Conservation (phyloP, 495 filamentous ascomycete species). For the Penicillium tannophilum region DNA sequence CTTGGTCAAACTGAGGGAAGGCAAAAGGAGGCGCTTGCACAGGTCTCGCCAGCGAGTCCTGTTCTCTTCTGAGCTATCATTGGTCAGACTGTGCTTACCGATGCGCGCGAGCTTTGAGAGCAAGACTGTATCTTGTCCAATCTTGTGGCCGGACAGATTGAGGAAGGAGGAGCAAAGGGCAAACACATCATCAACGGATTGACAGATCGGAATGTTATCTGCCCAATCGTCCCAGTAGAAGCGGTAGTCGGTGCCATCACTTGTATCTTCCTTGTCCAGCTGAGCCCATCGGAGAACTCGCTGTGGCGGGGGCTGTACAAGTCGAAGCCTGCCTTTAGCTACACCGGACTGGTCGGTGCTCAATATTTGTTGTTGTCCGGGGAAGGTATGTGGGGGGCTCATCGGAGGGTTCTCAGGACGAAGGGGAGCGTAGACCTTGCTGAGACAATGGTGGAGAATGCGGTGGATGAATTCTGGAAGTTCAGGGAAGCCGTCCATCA, state of each 20-base stretch:
- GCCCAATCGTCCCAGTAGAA: conserved; percentile 99
- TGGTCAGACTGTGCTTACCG: conserved; percentile 69
- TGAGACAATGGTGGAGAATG: conserved; percentile 76
- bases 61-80: conserved; percentile 71
- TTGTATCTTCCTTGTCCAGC: conserved; percentile 71
- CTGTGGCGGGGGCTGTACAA: conserved; percentile 55
- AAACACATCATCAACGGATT: conserved; percentile 87
- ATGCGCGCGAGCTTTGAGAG: conserved; percentile 80
- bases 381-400: conserved; percentile 37
- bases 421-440: conserved; percentile 62
- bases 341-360: conserved; percentile 63
- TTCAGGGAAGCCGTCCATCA: conserved; percentile 80
- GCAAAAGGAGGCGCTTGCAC: conserved; percentile 78
- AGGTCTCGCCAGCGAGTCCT: conserved; percentile 74
- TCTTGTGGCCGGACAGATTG: conserved; percentile 81
- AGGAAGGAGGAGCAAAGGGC: conserved; percentile 81
- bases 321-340: conserved; percentile 65
- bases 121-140: conserved; percentile 80
- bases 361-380: conserved; percentile 50
- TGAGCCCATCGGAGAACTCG: conserved; percentile 76
- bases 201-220: conserved; percentile 88
- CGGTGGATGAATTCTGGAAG: conserved; percentile 78
- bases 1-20: conserved; percentile 79
- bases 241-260: conserved; percentile 73
- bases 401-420: conserved; percentile 47